Evolutionary conservation across 345 rosid genomes (phyloP), one percentile per base, ranked within the genome.

Genomic region (Syzygium grande): DNA sequence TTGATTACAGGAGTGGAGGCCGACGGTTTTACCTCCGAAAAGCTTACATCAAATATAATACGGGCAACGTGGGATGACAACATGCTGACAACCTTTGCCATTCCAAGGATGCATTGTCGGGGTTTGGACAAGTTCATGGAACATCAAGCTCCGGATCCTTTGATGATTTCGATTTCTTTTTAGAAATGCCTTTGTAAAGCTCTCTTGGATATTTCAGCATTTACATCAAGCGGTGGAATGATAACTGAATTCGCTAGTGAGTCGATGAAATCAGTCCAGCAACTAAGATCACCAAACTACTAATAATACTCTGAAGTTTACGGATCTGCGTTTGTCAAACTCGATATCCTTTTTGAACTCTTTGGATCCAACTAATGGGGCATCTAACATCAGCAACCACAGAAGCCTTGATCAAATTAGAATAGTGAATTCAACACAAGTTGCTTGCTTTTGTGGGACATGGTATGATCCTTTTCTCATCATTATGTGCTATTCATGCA

Each of bases 101-200:
- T n/a, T 61, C 34, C 19, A 61, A 61, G 73, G 73, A 61, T n/a
- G 19, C 19, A 61, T 61, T 61, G 5, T 61, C 19, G 13, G 9
- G 0, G 73, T n/a, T 61, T 0, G 8, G 19, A 13, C 34, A n/a
- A n/a, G 38, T n/a, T n/a, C 19, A 6, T 6, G 73, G n/a, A 61
- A 61, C 1, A 2, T 61, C 0, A 0, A 61, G 4, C 19, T 61
- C 34, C 19, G 0, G 1, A 61, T 61, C 73, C 73, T n/a, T n/a
- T 15, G 5, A n/a, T n/a, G 34, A 61, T n/a, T n/a, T 61, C 0
- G 0, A 55, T 1, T 55, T 9, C 34, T 59, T 59, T 59, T 59
- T 12, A 59, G 29, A 59, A 59, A 1, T 2, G 68, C 65, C 8
- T 59, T 59, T 9, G 3, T 8, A 27, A 59, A 59, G 68, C 34